These are phyloP conservation scores for Arthrocladium fulminans DNA, from an alignment of 2,329 filamentous ascomycete genomes.

Conservation along the genomic window DNA sequence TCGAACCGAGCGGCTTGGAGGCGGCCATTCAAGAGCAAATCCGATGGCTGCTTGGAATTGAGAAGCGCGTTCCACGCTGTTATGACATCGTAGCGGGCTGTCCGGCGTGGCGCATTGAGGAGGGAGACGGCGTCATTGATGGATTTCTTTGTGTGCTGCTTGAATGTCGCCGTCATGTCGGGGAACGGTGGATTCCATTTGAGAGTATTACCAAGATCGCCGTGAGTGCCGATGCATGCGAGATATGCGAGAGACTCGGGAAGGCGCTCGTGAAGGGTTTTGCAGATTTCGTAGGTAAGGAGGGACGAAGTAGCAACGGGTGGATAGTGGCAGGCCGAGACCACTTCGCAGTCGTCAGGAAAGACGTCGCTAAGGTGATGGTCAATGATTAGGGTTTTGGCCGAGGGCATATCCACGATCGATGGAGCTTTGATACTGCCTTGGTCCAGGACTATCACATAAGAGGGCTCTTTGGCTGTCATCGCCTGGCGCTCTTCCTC, in stretches of 20 bases:
- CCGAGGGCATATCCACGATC: slow-evolving; percentile 42
- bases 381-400: slow-evolving; percentile 52
- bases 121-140: slow-evolving; percentile 56
- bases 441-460: slow-evolving; percentile 58
- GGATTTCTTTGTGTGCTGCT: slow-evolving; percentile 51
- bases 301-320: slow-evolving; percentile 58
- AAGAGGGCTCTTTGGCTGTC: slow-evolving; percentile 42
- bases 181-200: slow-evolving; percentile 61
- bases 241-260: slow-evolving; percentile 49
- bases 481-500: slow-evolving; percentile 46
- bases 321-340: slow-evolving; percentile 55
- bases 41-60: slow-evolving; percentile 41
- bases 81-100: slow-evolving; percentile 51
- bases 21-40: slow-evolving; percentile 41
- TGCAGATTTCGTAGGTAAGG: slow-evolving; percentile 56
- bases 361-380: slow-evolving; percentile 57
- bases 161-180: slow-evolving; percentile 54
- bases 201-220: slow-evolving; percentile 54
- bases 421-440: slow-evolving; percentile 50
- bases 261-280: slow-evolving; percentile 46
- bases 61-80: slow-evolving; percentile 54
- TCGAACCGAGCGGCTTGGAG: slow-evolving; percentile 49
- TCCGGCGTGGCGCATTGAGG: slow-evolving; percentile 57
- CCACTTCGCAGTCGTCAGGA: slow-evolving; percentile 45
- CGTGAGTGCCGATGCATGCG: slow-evolving; percentile 56